Evolutionary conservation across 805 yeast genomes (phyloP), one percentile per base, ranked within the genome.

Genomic region (Kodamaea leandrae): DNA sequence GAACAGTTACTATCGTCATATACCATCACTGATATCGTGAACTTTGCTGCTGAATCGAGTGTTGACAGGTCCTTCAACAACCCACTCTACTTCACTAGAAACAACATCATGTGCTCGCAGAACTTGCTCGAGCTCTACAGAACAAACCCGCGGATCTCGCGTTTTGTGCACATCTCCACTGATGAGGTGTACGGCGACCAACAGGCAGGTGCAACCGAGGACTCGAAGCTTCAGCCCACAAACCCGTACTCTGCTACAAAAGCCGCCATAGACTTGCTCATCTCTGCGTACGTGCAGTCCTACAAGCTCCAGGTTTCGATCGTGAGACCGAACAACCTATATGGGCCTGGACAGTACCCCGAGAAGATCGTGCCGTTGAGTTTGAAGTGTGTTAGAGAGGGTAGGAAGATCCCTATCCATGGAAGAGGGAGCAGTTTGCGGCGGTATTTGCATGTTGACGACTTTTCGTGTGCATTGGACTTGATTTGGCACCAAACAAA

Each of bases 151-250:
- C 33, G 16, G 33, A 21, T 30, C 5, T 9, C 4, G 13, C 21
- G 51, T 10, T 60, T 74, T 29, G 36, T 76, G 4, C 80, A 77
- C 49, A 61, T 77, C 33, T 77, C 82, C 7, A 78, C 83, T 0
- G 83, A 77, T 51, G 83, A 77, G 47, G 82, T 78, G 0, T 77
- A 77, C 46, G 83, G 83, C 1, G 80, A 76, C 44, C 35, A 33
- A 1, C 44, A 34, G 0, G 49, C 42, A 4, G 46, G 42, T 6
- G 61, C 57, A 1, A 57, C 57, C 29, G 82, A 76, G 49, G 24
- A 50, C 0, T 55, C 68, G 4, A 46, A 48, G 0, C 50, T 78
- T n/a, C 52, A 57, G 9, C 83, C 83, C 1, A 71, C 82, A 0
- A 77, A 75, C 45, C 82, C 82, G 3, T 77, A 77, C 44, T 63